These are phyloP conservation scores for Iris pallida DNA, from an alignment of 116 monocot genomes.

Conservation along the genomic window DNA sequence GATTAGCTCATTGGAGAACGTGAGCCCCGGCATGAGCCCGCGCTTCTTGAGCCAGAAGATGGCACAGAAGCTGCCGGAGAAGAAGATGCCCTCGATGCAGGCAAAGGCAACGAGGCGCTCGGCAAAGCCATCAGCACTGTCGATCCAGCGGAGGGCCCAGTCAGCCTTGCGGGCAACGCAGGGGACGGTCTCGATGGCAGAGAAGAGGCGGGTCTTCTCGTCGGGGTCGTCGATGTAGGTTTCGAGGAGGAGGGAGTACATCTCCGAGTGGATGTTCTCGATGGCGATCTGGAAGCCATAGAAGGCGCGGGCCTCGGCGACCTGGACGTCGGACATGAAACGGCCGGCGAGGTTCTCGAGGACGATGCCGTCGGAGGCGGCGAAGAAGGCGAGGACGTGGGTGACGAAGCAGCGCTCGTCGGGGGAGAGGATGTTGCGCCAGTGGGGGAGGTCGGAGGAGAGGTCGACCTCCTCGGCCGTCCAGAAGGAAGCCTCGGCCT, in stretches of 20 bases:
- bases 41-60: conserved; percentile 98
- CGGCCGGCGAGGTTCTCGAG: conserved; percentile 85
- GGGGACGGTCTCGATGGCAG: conserved; percentile 73
- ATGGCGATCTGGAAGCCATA: conserved; percentile 98
- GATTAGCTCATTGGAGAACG: conserved; percentile 94
- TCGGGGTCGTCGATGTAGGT: conserved; percentile 69
- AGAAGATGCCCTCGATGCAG: conserved; percentile 73
- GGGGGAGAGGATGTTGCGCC: conserved; percentile 39
- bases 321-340: conserved; percentile 88
- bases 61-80: conserved; percentile 88
- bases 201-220: conserved; percentile 69
- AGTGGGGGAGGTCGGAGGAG: conserved; percentile 55
- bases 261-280: conserved; percentile 98
- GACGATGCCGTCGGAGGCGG: conserved; percentile 92
- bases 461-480: conserved; percentile 93
- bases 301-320: conserved; percentile 83
- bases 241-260: conserved; percentile 83
- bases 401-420: conserved; percentile 86
- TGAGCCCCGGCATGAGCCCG: conserved; percentile 84
- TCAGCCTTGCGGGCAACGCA: conserved; percentile 63
- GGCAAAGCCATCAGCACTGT: conserved; percentile 48
- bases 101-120: conserved; percentile 80
- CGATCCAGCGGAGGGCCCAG: conserved; percentile 85
- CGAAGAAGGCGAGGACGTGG: conserved; percentile 93
- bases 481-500: conserved; percentile 91